Conservation (phyloP, 2,329 filamentous ascomycete species). For the Coleophoma crateriformis region DNA sequence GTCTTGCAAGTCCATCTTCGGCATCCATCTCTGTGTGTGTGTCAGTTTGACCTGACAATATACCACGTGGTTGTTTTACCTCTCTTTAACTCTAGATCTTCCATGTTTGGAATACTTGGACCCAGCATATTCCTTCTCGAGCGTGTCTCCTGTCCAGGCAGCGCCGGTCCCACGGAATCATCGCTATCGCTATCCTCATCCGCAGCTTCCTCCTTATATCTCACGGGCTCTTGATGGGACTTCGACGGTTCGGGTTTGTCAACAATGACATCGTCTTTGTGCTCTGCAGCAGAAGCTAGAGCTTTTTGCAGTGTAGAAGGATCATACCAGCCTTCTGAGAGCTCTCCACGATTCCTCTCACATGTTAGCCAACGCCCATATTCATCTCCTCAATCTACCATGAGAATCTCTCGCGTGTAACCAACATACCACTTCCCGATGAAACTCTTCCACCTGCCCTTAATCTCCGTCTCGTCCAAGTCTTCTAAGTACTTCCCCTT, state of each 20-base stretch:
- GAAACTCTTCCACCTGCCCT: constrained; percentile 92
- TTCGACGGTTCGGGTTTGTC: constrained; percentile 4
- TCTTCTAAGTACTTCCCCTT: constrained; percentile 67
- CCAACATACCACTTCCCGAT: constrained; percentile 69
- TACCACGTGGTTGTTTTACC: constrained; percentile 14
- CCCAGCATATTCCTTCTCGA: constrained; percentile 30
- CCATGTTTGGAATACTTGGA: constrained; percentile 61
- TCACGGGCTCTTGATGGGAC: constrained; percentile 2
- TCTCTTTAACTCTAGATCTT: constrained; percentile 66
- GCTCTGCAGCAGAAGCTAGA: constrained; percentile 9
- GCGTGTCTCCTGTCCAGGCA: constrained; percentile 29
- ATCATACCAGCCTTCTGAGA: constrained; percentile 92
- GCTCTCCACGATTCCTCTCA: constrained; percentile 72
- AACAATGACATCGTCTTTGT: constrained; percentile 5
- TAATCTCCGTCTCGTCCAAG: constrained; percentile 69
- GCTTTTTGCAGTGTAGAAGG: constrained; percentile 47
- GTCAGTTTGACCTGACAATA: constrained; percentile 3
- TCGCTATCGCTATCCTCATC: constrained; percentile 20
- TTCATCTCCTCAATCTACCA: background rate
- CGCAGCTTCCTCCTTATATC: constrained; percentile 3
- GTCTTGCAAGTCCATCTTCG: constrained; percentile 40
- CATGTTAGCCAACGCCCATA: constrained; percentile 35
- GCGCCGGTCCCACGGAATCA: constrained; percentile 40
- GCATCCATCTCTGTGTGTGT: constrained; percentile 26
- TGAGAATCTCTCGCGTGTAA: background rate